Evolutionary conservation across 148 eudicot species (phyloP).

Genomic region (Nyssa sinensis): DNA sequence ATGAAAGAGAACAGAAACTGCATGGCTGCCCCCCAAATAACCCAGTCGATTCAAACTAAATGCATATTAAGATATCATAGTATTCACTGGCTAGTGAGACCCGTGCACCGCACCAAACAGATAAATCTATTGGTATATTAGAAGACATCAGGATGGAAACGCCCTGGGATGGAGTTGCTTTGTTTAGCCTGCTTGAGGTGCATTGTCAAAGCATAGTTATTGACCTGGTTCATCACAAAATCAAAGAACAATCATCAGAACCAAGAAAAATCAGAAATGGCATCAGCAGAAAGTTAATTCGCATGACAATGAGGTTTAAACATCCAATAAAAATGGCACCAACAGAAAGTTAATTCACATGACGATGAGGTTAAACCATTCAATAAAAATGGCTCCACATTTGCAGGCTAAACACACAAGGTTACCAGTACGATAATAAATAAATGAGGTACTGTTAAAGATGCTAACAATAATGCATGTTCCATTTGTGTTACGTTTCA

Average conservation of each 20-base stretch:
- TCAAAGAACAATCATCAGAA: neutral
- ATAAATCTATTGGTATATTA: conserved; percentile 11
- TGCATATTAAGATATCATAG: too few relatives aligned
- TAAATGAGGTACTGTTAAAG: neutral
- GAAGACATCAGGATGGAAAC: conserved; percentile 67
- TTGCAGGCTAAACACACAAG: neutral
- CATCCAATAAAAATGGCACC: neutral
- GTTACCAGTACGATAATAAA: neutral
- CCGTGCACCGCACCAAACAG: neutral
- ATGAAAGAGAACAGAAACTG: neutral
- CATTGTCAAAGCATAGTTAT: conserved; percentile 63
- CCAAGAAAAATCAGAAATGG: neutral
- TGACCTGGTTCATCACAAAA: conserved; percentile 39
- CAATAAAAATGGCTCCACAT: neutral
- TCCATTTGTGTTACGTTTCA: too few relatives aligned
- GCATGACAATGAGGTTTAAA: neutral
- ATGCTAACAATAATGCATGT: neutral
- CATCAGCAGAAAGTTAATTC: neutral
- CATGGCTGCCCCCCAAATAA: neutral
- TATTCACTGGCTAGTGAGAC: neutral
- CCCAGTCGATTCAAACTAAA: neutral
- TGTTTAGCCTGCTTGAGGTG: conserved; percentile 79
- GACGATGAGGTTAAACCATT: neutral
- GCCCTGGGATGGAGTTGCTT: conserved; percentile 57
- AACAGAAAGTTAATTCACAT: neutral